Conservation (phyloP, 164 flowering plant genomes). For the Vitis riparia region DNA sequence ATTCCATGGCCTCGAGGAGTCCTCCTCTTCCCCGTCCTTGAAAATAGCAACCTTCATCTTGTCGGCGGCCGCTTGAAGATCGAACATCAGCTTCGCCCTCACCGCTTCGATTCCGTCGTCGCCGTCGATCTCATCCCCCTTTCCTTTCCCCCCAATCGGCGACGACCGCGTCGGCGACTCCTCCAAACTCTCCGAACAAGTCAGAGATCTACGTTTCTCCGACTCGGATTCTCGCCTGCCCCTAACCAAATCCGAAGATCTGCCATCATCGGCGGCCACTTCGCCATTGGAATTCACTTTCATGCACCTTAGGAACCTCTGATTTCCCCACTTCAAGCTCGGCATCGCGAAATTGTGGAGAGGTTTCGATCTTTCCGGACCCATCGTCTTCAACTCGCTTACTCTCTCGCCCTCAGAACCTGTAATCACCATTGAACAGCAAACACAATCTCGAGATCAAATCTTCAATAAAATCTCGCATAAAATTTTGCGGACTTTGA, state of each 20-base stretch:
- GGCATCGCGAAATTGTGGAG: constrained; percentile 73
- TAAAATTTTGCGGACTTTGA: neutral
- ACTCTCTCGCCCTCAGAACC: constrained; percentile 12
- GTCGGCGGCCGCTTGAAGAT: constrained; percentile 53
- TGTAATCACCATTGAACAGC: constrained; percentile 31
- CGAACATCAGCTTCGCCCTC: constrained; percentile 55
- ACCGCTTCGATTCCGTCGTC: constrained; percentile 58
- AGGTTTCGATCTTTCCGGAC: constrained; percentile 52
- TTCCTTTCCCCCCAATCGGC: constrained; percentile 4
- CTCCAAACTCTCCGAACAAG: neutral
- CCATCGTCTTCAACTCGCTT: constrained; percentile 18
- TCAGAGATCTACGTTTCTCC: constrained; percentile 10
- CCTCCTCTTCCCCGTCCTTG: constrained; percentile 17
- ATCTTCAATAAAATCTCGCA: no score
- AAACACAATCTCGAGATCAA: no score
- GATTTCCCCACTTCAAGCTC: constrained; percentile 64
- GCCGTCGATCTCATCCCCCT: constrained; percentile 5
- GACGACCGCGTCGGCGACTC: neutral
- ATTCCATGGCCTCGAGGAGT: constrained; percentile 62
- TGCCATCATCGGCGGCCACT: constrained; percentile 9
- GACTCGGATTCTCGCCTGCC: constrained; percentile 7
- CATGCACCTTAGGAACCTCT: constrained; percentile 52
- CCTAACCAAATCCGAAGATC: constrained; percentile 20
- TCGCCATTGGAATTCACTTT: constrained; percentile 30
- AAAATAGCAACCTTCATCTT: constrained; percentile 50